phyloP scores from a whole-genome alignment of 768 basidiomycete species.

The Rhodotorula toruloides region DNA sequence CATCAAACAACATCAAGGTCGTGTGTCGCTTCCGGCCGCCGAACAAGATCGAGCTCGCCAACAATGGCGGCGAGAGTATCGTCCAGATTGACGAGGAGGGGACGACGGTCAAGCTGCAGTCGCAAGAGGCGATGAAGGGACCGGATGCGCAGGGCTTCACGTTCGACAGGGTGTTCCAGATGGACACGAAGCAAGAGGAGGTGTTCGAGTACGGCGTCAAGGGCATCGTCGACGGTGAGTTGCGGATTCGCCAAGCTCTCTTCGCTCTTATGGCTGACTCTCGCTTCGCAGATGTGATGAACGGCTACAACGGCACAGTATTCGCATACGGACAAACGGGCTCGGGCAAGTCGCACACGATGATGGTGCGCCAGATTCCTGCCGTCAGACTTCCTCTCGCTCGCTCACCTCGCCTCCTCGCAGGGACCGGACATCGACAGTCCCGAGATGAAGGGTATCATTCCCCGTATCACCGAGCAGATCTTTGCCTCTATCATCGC shows the following conservation, averaged over 20 bases:
- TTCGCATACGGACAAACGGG: slow-evolving; percentile 78
- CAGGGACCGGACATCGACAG: slow-evolving; percentile 97
- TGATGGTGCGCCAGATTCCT: slow-evolving; percentile 69
- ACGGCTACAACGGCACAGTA: slow-evolving; percentile 95
- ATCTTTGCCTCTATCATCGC: slow-evolving; percentile 97
- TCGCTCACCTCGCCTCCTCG: background rate
- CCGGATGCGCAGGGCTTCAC: slow-evolving; percentile 97
- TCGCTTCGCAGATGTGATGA: slow-evolving; percentile 73
- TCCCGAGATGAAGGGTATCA: slow-evolving; percentile 87
- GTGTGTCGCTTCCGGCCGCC: slow-evolving; percentile 97
- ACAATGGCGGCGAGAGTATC: slow-evolving; percentile 75
- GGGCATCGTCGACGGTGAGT: slow-evolving; percentile 83
- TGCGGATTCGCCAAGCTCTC: background rate
- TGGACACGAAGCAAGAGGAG: slow-evolving; percentile 80
- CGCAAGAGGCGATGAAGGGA: slow-evolving; percentile 59
- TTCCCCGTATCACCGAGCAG: slow-evolving; percentile 96
- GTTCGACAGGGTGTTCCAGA: slow-evolving; percentile 92
- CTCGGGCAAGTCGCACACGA: slow-evolving; percentile 89
- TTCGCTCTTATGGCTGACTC: background rate
- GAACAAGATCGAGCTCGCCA: slow-evolving; percentile 81
- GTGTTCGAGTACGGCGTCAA: slow-evolving; percentile 99
- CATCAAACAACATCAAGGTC: slow-evolving; percentile 83
- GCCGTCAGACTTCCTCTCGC: slow-evolving; percentile 10
- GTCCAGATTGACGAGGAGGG: slow-evolving; percentile 82
- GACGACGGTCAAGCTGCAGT: slow-evolving; percentile 74